Percentiles rank a stretch among this genome's conserved stretches.
Evolutionary conservation across 1,139 yeast genomes (phyloP).

Genomic region (Blastobotrys buckinghamii): DNA sequence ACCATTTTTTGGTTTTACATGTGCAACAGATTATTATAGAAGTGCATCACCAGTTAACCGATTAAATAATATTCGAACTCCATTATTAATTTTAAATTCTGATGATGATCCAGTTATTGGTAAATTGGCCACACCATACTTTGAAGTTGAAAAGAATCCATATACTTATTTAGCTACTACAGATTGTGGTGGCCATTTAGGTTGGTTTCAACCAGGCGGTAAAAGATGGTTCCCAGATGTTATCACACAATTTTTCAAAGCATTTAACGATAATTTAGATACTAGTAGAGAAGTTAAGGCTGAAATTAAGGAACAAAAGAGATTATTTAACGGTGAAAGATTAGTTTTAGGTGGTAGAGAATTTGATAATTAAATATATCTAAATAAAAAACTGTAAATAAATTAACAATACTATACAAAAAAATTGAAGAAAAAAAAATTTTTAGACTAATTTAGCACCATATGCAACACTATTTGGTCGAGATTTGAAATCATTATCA

Average conservation of each 20-base stretch:
- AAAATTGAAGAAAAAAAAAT: background rate
- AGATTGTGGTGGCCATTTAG: slow-evolving; percentile 82
- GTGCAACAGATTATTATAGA: slow-evolving; percentile 68
- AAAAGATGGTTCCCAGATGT: slow-evolving; percentile 71
- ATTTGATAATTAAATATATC: background rate
- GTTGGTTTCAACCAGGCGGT: slow-evolving; percentile 56
- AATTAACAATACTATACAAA: no score
- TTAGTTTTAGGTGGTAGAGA: slow-evolving; percentile 9
- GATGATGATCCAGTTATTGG: slow-evolving; percentile 78
- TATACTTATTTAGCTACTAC: slow-evolving; percentile 62
- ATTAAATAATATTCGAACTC: slow-evolving; percentile 52
- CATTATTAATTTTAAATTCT: slow-evolving; percentile 63
- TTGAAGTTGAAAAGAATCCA: slow-evolving; percentile 62
- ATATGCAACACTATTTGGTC: background rate
- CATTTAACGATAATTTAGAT: slow-evolving; percentile 38
- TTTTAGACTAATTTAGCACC: background rate
- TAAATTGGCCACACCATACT: slow-evolving; percentile 51
- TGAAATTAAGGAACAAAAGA: slow-evolving; percentile 3
- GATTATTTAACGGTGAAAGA: slow-evolving; percentile 11
- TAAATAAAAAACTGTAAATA: background rate
- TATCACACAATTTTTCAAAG: slow-evolving; percentile 53
- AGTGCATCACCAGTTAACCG: slow-evolving; percentile 59
- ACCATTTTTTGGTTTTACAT: slow-evolving; percentile 62
- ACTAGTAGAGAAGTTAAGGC: slow-evolving; percentile 2
- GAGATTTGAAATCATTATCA: slow-evolving; percentile 6